phyloP scores from a whole-genome alignment of 768 basidiomycete genomes.

The Lepiota brunneoincarnata region DNA sequence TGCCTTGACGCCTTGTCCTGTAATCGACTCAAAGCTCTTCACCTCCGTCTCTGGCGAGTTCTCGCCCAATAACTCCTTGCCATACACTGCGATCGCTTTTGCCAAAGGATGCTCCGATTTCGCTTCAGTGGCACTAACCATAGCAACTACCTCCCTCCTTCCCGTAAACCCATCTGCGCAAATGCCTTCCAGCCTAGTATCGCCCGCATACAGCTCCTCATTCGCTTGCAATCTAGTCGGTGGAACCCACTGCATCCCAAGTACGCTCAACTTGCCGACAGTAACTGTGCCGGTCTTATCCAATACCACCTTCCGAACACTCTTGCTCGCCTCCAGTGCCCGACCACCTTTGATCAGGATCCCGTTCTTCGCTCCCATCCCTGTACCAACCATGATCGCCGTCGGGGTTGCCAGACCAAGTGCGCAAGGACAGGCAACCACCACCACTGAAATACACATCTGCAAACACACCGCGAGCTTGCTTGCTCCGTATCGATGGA shows the following conservation, averaged over 20 bases:
- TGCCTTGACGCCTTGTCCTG: slow-evolving; percentile 87
- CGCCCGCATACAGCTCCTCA: slow-evolving; percentile 42
- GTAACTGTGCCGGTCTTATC: slow-evolving; percentile 99
- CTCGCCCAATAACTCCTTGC: slow-evolving; percentile 56
- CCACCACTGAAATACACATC: slow-evolving; percentile 96
- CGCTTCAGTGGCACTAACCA: slow-evolving; percentile 85
- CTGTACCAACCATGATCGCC: slow-evolving; percentile 99
- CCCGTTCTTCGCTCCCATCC: slow-evolving; percentile 94
- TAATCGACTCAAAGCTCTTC: slow-evolving; percentile 79
- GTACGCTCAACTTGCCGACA: slow-evolving; percentile 86
- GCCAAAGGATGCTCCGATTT: slow-evolving; percentile 96
- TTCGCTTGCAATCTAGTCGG: slow-evolving; percentile 16
- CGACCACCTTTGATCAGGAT: slow-evolving; percentile 97
- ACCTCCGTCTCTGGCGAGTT: slow-evolving; percentile 51
- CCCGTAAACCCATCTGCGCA: slow-evolving; percentile 64
- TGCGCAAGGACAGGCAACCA: slow-evolving; percentile 98
- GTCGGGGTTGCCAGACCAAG: slow-evolving; percentile 95
- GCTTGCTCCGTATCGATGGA: slow-evolving; percentile 78
- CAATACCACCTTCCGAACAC: slow-evolving; percentile 77
- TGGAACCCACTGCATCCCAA: slow-evolving; percentile 73
- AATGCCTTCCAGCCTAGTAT: slow-evolving; percentile 38
- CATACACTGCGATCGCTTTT: slow-evolving; percentile 84
- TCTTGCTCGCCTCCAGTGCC: slow-evolving; percentile 87
- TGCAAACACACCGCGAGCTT: slow-evolving; percentile 91
- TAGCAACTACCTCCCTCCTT: slow-evolving; percentile 63